Evolutionary conservation across 2,329 filamentous ascomycete species (phyloP), one percentile per base, ranked within the genome.

Genomic region (Epichloe coenophiala): DNA sequence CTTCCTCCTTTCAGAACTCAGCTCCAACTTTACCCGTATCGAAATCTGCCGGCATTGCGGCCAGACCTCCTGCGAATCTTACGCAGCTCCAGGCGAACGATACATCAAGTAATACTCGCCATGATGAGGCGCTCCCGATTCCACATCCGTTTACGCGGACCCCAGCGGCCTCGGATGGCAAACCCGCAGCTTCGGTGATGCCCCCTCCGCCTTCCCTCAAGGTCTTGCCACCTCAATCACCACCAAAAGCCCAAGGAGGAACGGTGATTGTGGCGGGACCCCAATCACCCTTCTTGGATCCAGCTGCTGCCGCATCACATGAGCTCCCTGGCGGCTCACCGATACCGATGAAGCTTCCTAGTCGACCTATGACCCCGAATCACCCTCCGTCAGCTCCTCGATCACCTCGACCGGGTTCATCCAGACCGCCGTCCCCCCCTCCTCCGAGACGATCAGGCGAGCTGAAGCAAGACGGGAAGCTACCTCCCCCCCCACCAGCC

Each of bases 191-290:
- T n/a, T 52, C 54, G 13, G 51, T 53, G 17, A 58, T 60, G 33
- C 65, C 65, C n/a, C 76, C 81, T 33, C 85, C 82, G 36, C 86
- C 86, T 17, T 74, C 81, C 35, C 78, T 90, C 52, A 78, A 75
- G 5, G 71, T 89, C 45, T 76, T 87, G 50, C 83, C 85, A 42
- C 86, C 86, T 5, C 76, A 76, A 48, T 88, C 85, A 11, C 83
- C 85, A 0, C 77, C 80, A 1, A 83, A 80, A 55, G 63, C 61
- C 45, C 68, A 64, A 43, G 55, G 63, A 43, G 55, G 63, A 17
- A 58, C 64, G 21, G 62, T 61, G 38, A 49, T 69, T 7, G 58
- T 65, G 12, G 55, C 64, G 9, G 64, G 63, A 37, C 73, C 77
- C 15, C 66, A 69, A 40, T 67, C 68, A 63, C 63, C 63, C n/a